Conservation (phyloP, 441 rosid genomes). For the Corymbia calophylla region DNA sequence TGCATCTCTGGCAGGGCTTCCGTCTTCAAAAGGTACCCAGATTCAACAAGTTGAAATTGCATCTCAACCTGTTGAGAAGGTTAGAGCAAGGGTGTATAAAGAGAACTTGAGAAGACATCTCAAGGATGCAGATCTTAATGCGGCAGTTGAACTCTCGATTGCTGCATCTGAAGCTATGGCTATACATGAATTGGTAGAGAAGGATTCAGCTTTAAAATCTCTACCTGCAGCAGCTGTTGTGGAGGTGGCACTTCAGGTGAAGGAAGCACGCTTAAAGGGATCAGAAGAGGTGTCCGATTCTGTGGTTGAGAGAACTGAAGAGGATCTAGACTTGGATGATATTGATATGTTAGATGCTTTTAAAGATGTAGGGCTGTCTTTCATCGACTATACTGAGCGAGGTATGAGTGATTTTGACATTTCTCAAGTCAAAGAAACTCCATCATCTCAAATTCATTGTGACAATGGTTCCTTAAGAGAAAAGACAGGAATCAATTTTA, state of each 20-base stretch:
- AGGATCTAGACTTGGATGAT: conserved; percentile 39
- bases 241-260: conserved; percentile 55
- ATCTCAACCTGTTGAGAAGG: conserved; percentile 5
- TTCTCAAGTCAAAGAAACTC: conserved; percentile 46
- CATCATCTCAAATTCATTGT: conserved; percentile 15
- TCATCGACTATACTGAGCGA: conserved; percentile 9
- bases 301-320: conserved; percentile 19
- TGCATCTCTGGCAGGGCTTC: conserved; percentile 3
- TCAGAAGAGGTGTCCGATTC: conserved; percentile 11
- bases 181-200: conserved; percentile 41
- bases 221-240: conserved; percentile 35
- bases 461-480: conserved; percentile 6
- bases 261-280: conserved; percentile 47
- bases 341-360: conserved; percentile 38
- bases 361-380: conserved; percentile 42
- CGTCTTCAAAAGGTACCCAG: background rate
- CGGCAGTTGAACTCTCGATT: conserved; percentile 47
- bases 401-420: conserved; percentile 17
- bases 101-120: conserved; percentile 9
- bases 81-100: background rate
- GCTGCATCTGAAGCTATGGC: conserved; percentile 68
- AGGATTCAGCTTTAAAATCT: conserved; percentile 21
- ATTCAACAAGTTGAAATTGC: conserved; percentile 16
- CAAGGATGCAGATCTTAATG: conserved; percentile 22
- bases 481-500: background rate